Conservation (phyloP, 148 eudicot genomes). For the Rhododendron williamsianum region DNA sequence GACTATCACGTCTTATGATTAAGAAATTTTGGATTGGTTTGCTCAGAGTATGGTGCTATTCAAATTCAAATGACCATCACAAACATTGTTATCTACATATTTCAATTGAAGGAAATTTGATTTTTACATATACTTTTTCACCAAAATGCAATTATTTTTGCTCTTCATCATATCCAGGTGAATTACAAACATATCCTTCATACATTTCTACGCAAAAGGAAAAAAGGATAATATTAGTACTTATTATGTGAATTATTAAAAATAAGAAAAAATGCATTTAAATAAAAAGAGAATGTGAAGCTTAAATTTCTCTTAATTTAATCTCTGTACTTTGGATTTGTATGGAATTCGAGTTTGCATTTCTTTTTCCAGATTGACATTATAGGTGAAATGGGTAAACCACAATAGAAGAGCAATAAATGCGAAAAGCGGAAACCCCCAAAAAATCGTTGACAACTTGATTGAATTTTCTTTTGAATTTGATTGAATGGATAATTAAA, state of each 20-base stretch:
- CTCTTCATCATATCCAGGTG: not conserved
- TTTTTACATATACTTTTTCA: too few species aligned
- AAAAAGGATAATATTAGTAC: too few species aligned
- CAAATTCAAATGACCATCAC: not conserved
- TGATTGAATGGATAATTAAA: not conserved
- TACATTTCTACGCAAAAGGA: too few species aligned
- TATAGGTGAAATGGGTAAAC: not conserved
- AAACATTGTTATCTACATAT: not conserved
- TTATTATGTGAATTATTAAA: too few species aligned
- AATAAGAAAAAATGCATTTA: too few species aligned
- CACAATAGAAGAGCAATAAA: not conserved
- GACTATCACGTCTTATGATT: too few species aligned
- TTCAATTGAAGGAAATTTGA: not conserved
- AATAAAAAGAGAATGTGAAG: too few species aligned
- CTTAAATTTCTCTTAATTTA: not conserved
- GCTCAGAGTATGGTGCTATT: not conserved
- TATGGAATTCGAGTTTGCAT: not conserved
- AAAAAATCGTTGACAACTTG: not conserved
- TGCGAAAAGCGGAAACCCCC: not conserved
- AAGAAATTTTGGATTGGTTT: not conserved
- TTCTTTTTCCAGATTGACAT: not conserved
- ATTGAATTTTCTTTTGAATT: not conserved
- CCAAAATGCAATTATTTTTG: not conserved
- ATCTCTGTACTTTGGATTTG: not conserved
- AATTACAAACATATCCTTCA: too few species aligned